Percentiles rank a stretch among this genome's conserved stretches.
Evolutionary conservation across 441 rosid species (phyloP).

Genomic region (Syzygium syzygioides): DNA sequence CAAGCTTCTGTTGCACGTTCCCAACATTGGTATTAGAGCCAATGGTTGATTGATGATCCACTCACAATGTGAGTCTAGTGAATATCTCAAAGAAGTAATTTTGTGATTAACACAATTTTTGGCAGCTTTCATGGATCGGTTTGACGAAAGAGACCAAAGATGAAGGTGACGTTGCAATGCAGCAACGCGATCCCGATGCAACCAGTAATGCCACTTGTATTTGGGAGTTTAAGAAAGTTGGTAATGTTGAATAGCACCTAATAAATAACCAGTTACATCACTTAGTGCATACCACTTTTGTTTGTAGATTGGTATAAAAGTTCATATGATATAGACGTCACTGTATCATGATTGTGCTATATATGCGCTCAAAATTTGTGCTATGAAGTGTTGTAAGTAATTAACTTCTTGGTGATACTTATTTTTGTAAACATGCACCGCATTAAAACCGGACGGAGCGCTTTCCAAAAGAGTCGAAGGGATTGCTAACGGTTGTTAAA

Average conservation of each 20-base stretch:
- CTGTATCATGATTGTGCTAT: not conserved
- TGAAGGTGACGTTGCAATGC: not conserved
- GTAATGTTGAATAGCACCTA: not conserved
- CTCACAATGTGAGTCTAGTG: rapidly evolving
- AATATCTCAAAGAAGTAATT: not conserved
- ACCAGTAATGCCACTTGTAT: not conserved
- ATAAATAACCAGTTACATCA: not conserved
- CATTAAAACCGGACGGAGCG: not conserved
- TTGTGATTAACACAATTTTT: rapidly evolving
- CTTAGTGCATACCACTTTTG: not conserved
- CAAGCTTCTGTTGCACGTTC: rapidly evolving
- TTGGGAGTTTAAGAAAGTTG: not conserved
- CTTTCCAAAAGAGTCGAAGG: too few relatives aligned
- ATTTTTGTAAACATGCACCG: not conserved
- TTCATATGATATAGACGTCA: not conserved
- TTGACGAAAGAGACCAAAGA: not conserved
- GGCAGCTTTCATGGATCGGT: rapidly evolving
- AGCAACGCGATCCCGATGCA: rapidly evolving
- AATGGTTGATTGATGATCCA: not conserved
- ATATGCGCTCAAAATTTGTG: not conserved
- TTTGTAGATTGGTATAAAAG: not conserved
- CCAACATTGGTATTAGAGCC: not conserved
- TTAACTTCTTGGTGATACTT: not conserved
- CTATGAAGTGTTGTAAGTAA: not conserved
- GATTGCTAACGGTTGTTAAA: too few relatives aligned